Evolutionary conservation across 108 stramenopile genomes (phyloP).

Genomic region (Schizochytrium sp.): DNA sequence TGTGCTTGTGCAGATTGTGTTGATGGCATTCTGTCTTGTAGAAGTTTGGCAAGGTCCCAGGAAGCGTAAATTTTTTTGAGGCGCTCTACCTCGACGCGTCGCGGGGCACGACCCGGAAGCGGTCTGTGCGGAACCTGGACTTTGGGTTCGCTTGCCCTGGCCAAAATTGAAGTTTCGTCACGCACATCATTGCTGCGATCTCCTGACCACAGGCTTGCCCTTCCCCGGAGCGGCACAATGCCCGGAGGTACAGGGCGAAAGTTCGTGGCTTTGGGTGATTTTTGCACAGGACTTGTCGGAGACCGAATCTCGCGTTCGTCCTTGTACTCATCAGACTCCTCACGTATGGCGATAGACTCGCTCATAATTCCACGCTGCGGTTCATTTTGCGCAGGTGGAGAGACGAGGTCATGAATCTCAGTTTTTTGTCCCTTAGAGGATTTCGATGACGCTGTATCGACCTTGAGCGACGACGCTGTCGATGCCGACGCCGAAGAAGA

Average conservation of each 20-base stretch:
- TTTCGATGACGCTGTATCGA: no score
- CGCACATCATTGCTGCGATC: background rate
- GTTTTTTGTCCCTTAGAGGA: background rate
- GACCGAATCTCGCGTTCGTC: background rate
- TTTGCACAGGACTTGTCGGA: conserved; percentile 39
- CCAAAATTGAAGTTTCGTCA: background rate
- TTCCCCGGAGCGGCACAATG: conserved; percentile 15
- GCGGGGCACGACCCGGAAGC: conserved; percentile 74
- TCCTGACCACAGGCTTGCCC: conserved; percentile 1
- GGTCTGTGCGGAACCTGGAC: conserved; percentile 74
- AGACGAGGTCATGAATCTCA: conserved; percentile 25
- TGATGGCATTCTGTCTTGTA: conserved; percentile 64
- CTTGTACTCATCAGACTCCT: background rate
- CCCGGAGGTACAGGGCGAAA: conserved; percentile 8
- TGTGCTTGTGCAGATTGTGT: background rate
- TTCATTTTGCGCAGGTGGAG: background rate
- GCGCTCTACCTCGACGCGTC: conserved; percentile 78
- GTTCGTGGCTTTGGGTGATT: conserved; percentile 28
- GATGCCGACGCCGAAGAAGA: no score
- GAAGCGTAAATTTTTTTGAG: conserved; percentile 69
- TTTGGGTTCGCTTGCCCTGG: conserved; percentile 72
- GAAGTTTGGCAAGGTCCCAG: conserved; percentile 69
- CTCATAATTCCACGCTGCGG: conserved; percentile 45
- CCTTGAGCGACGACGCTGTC: no score
- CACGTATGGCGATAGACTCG: conserved; percentile 38